Evolutionary conservation across 495 filamentous ascomycete species (phyloP).

Genomic region (Astrothelium subdiscretum): DNA sequence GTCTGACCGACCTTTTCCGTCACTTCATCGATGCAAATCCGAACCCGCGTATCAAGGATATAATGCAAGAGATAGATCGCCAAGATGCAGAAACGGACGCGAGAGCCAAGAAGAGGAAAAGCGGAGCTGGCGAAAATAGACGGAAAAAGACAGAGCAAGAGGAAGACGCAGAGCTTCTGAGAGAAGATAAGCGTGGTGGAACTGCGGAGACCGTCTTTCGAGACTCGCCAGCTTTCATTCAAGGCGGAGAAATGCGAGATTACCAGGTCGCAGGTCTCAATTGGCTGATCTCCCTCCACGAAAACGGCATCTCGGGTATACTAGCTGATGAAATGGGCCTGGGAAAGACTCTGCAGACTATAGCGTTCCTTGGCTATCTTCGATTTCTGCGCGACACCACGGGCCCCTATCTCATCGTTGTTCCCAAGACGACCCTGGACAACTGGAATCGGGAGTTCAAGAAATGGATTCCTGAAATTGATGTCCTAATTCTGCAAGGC

Average conservation of each 20-base stretch:
- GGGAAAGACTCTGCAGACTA: slow-evolving; percentile 88
- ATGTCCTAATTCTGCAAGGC: slow-evolving; percentile 88
- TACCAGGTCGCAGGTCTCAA: slow-evolving; percentile 93
- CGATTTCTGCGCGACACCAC: slow-evolving; percentile 76
- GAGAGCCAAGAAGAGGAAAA: slow-evolving; percentile 64
- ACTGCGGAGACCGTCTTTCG: slow-evolving; percentile 81
- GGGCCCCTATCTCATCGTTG: slow-evolving; percentile 87
- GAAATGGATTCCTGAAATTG: slow-evolving; percentile 90
- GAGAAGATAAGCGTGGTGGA: slow-evolving; percentile 79
- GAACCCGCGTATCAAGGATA: slow-evolving; percentile 78
- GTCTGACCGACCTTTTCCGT: slow-evolving; percentile 92
- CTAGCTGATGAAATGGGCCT: slow-evolving; percentile 96
- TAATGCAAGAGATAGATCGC: slow-evolving; percentile 85
- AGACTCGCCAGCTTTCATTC: slow-evolving; percentile 79
- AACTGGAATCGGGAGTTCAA: slow-evolving; percentile 96
- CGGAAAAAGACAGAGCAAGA: slow-evolving; percentile 89
- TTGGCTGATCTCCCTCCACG: slow-evolving; percentile 96
- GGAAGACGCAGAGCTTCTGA: slow-evolving; percentile 89
- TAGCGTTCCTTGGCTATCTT: slow-evolving; percentile 85
- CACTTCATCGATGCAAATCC: slow-evolving; percentile 99
- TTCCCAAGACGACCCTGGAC: slow-evolving; percentile 95
- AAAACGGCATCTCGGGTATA: slow-evolving; percentile 97
- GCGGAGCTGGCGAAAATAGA: slow-evolving; percentile 71
- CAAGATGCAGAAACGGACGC: slow-evolving; percentile 68
- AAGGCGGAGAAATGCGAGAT: slow-evolving; percentile 83